These are phyloP conservation scores for Pseudonectria foliicola DNA, from an alignment of 2,329 filamentous ascomycete species.

Conservation along the genomic window DNA sequence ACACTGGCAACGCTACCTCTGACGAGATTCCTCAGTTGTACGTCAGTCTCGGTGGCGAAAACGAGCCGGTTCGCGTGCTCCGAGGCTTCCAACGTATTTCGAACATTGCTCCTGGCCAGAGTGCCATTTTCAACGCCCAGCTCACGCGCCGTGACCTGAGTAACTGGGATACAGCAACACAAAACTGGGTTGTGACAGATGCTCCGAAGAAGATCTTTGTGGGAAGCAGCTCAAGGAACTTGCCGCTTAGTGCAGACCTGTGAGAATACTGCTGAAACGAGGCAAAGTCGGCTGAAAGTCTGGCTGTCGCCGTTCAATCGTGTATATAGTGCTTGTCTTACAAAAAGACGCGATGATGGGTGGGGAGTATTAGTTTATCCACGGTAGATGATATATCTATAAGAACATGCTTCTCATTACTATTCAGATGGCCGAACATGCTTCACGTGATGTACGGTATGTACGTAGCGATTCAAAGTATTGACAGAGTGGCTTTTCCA, in stretches of 20 bases:
- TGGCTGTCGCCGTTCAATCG: no score
- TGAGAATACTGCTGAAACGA: background rate
- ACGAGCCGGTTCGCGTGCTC: constrained; percentile 60
- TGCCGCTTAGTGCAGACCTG: constrained; percentile 33
- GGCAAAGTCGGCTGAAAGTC: background rate
- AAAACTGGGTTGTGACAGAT: constrained; percentile 71
- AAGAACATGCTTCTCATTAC: no score
- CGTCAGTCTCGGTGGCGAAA: constrained; percentile 69
- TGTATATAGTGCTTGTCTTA: no score
- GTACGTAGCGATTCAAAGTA: no score
- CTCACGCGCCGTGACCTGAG: constrained; percentile 75
- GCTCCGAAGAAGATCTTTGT: constrained; percentile 48
- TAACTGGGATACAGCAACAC: constrained; percentile 73
- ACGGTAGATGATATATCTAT: no score
- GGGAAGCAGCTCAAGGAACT: constrained; percentile 47
- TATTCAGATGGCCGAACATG: no score
- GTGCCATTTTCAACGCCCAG: constrained; percentile 56
- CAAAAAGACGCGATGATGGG: no score
- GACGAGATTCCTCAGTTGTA: constrained; percentile 75
- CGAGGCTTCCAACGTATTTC: constrained; percentile 73
- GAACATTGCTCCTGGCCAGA: constrained; percentile 61
- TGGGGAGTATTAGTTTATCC: no score
- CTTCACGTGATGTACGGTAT: no score
- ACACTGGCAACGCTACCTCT: constrained; percentile 58
- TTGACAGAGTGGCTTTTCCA: no score